Percentiles rank a stretch among this genome's conserved stretches.
These are phyloP conservation scores for Sophora flavescens DNA, from an alignment of 306 rosid species.

Conservation along the genomic window DNA sequence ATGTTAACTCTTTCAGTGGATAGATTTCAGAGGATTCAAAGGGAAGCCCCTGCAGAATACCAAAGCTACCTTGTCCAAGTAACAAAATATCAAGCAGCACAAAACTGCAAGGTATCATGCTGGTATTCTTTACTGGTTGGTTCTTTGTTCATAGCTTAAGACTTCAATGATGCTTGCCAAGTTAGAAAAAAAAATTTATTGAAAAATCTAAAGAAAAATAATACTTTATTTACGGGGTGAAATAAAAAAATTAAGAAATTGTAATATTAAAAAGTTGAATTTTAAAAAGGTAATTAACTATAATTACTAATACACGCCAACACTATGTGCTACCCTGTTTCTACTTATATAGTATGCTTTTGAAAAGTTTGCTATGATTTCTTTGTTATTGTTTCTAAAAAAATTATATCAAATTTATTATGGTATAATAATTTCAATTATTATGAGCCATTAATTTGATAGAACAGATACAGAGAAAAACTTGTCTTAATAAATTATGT, in stretches of 20 bases:
- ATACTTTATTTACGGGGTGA: too few relatives aligned
- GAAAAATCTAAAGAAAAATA: too few relatives aligned
- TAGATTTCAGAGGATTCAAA: constrained; percentile 78
- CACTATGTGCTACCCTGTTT: too few relatives aligned
- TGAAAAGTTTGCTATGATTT: neutral
- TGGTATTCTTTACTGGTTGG: neutral
- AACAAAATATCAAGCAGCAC: constrained; percentile 90
- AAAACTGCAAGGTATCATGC: constrained; percentile 68
- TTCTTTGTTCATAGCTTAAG: neutral
- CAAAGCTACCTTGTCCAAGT: constrained; percentile 85
- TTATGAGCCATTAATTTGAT: neutral
- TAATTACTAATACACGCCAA: too few relatives aligned
- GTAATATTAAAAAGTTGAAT: too few relatives aligned
- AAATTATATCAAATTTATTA: neutral
- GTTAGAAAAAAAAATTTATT: too few relatives aligned
- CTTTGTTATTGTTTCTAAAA: neutral
- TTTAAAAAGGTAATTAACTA: too few relatives aligned
- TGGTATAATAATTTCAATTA: neutral
- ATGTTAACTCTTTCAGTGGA: constrained; percentile 83
- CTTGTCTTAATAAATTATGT: neutral
- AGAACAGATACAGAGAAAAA: neutral
- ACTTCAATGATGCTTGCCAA: neutral
- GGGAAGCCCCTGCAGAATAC: constrained; percentile 75
- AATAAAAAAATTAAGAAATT: too few relatives aligned
- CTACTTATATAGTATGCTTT: neutral